Percentiles rank a stretch among this genome's conserved stretches.
phyloP scores from a whole-genome alignment of 345 rosid genomes.

The Brassica nigra region DNA sequence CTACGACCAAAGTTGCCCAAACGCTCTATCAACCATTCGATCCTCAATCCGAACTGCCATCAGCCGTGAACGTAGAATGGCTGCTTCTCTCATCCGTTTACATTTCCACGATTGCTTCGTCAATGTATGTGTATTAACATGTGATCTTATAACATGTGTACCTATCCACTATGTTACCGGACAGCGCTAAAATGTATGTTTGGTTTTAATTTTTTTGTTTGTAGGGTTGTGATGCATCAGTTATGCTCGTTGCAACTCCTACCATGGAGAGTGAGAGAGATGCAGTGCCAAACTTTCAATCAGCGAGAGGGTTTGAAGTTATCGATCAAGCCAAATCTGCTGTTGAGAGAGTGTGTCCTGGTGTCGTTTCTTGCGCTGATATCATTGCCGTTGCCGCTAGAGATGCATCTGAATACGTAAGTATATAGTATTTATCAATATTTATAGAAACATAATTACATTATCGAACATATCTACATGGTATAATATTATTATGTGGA shows the following conservation, averaged over 20 bases:
- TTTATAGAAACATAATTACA: too few species aligned
- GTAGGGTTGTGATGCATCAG: slow-evolving; percentile 63
- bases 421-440: background rate
- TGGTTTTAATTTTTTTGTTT: background rate
- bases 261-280: slow-evolving; percentile 44
- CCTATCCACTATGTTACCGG: background rate
- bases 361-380: slow-evolving; percentile 70
- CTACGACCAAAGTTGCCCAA: slow-evolving; percentile 52
- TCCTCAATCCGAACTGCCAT: slow-evolving; percentile 41
- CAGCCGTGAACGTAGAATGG: slow-evolving; percentile 57
- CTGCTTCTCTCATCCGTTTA: slow-evolving; percentile 63
- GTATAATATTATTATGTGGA: too few species aligned
- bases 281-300: slow-evolving; percentile 28
- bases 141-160: background rate
- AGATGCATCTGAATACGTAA: slow-evolving; percentile 49
- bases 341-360: slow-evolving; percentile 52
- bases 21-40: slow-evolving; percentile 48
- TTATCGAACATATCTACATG: too few species aligned
- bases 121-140: slow-evolving; percentile 21
- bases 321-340: slow-evolving; percentile 55
- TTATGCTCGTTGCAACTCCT: slow-evolving; percentile 46
- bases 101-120: slow-evolving; percentile 70
- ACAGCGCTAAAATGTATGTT: slow-evolving; percentile 10
- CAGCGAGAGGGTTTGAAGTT: slow-evolving; percentile 51
- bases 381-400: slow-evolving; percentile 62